Conservation (phyloP, 106 monocot species). For the Apostasia ramifera region DNA sequence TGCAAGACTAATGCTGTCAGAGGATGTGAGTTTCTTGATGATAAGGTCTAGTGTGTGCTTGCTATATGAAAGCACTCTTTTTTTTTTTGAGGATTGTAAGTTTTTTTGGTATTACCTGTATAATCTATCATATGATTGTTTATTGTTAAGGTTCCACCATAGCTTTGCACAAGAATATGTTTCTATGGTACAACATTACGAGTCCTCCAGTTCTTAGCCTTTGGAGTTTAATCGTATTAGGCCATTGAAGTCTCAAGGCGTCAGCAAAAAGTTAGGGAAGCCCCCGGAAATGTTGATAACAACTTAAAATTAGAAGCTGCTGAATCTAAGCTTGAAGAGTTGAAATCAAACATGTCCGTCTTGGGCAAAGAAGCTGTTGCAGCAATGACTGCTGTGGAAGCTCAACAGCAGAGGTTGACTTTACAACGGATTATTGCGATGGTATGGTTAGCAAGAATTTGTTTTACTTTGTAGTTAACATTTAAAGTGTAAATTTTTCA, state of each 20-base stretch:
- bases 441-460: slow-evolving; percentile 24
- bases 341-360: slow-evolving; percentile 73
- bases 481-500: background rate
- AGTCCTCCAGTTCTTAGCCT: no score
- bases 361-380: slow-evolving; percentile 87
- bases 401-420: slow-evolving; percentile 85
- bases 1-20: no score
- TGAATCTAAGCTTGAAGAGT: slow-evolving; percentile 78
- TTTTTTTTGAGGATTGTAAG: no score
- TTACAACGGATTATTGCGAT: slow-evolving; percentile 83
- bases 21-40: no score
- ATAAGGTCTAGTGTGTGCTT: no score
- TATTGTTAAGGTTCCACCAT: no score
- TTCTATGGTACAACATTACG: no score
- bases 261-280: slow-evolving; percentile 70
- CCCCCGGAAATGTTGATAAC: slow-evolving; percentile 59
- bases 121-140: no score
- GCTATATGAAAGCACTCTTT: no score
- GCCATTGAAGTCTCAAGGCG: slow-evolving; percentile 92
- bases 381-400: slow-evolving; percentile 88
- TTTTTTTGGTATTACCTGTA: no score
- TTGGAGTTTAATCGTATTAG: slow-evolving; percentile 17
- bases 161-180: no score
- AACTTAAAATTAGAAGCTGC: slow-evolving; percentile 76
- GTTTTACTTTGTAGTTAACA: background rate